phyloP scores from a whole-genome alignment of 2,329 filamentous ascomycete species.

The Penicillium sp. region DNA sequence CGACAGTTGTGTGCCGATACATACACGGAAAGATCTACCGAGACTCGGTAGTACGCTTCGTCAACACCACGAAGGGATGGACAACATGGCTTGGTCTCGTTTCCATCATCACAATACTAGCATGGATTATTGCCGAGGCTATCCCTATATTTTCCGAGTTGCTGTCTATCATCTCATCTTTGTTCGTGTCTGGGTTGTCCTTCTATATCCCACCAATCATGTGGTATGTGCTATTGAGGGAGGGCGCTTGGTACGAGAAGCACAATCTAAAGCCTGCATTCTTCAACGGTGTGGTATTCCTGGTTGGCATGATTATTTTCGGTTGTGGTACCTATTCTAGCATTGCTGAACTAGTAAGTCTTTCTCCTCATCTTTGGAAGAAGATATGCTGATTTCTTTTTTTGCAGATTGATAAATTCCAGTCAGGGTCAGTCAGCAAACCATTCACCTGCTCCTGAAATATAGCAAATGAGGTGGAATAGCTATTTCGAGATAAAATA shows the following conservation, averaged over 20 bases:
- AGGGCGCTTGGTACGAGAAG: constrained; percentile 8
- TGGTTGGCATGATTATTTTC: constrained; percentile 15
- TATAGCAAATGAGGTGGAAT: neutral
- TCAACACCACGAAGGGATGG: constrained; percentile 20
- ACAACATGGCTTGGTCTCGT: constrained; percentile 15
- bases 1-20: constrained; percentile 17
- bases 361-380: neutral
- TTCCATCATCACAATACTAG: constrained; percentile 9
- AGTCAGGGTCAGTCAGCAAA: constrained; percentile 6
- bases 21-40: constrained; percentile 18
- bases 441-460: constrained; percentile 8
- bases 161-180: constrained; percentile 11
- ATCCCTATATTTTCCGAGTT: constrained; percentile 20
- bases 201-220: constrained; percentile 11
- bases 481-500: too few relatives aligned
- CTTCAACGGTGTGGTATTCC: constrained; percentile 13
- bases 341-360: constrained; percentile 15
- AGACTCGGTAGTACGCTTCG: constrained; percentile 9
- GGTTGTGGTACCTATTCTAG: constrained; percentile 18
- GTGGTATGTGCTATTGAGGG: constrained; percentile 8
- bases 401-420: neutral
- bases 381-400: neutral
- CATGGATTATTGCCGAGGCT: constrained; percentile 19
- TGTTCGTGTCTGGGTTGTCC: constrained; percentile 7
- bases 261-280: constrained; percentile 7